Percentiles rank a stretch among this genome's conserved stretches.
Conservation (phyloP, 208 protist genomes). For the Leishmania tropica region DNA sequence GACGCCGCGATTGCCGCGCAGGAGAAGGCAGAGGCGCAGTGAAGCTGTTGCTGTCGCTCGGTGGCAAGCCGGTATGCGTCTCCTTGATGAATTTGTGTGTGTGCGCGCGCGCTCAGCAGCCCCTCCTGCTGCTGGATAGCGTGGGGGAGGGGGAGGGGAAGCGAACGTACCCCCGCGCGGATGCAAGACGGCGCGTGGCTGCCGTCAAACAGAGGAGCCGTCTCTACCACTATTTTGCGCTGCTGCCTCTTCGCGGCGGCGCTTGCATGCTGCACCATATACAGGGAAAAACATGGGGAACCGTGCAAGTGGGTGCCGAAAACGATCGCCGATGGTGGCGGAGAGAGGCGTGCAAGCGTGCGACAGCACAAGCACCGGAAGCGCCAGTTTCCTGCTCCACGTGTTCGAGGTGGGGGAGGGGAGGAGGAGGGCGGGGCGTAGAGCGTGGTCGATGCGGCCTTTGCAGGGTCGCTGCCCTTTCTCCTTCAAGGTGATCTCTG, state of each 20-base stretch:
- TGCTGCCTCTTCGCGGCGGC: too few species aligned
- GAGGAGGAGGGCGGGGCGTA: neutral
- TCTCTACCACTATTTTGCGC: too few species aligned
- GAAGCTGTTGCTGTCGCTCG: neutral
- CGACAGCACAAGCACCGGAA: neutral
- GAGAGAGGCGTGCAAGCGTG: neutral
- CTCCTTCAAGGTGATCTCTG: neutral
- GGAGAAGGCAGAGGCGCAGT: conserved; percentile 1
- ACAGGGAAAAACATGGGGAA: too few species aligned
- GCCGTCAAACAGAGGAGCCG: too few species aligned
- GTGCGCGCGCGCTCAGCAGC: neutral
- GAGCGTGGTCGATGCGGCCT: neutral
- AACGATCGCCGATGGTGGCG: neutral
- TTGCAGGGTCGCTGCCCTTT: neutral
- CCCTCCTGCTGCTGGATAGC: too few species aligned
- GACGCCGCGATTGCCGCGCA: conserved; percentile 26
- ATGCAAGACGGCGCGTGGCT: too few species aligned
- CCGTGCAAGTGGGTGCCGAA: too few species aligned
- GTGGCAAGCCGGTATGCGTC: too few species aligned
- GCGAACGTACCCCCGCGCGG: too few species aligned
- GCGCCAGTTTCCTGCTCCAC: too few species aligned
- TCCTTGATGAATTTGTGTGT: neutral
- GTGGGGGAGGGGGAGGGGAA: too few species aligned
- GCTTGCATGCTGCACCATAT: too few species aligned
- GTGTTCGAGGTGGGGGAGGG: neutral